Conservation (phyloP, 345 rosid species). For the Erodium maritimum region DNA sequence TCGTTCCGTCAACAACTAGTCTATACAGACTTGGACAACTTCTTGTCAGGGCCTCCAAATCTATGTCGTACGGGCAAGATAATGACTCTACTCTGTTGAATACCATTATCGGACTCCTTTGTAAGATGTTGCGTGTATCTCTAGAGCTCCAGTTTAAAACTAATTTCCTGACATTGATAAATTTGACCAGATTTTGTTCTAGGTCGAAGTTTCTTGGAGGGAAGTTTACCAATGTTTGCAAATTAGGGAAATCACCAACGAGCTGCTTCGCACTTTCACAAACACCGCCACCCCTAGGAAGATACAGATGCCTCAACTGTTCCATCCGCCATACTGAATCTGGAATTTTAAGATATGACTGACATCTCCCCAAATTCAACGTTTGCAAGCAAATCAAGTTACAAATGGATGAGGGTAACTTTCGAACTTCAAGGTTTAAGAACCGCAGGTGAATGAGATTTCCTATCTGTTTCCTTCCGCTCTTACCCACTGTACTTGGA, state of each 20-base stretch:
- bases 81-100: not conserved
- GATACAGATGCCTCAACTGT: not conserved
- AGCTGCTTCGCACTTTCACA: not conserved
- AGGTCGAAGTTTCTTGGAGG: not conserved
- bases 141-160: not conserved
- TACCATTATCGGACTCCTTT: not conserved
- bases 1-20: not conserved
- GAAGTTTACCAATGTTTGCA: not conserved
- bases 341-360: not conserved
- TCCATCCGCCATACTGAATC: not conserved
- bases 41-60: not conserved
- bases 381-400: not conserved
- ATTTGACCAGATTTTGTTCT: not conserved
- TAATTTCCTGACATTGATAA: not conserved
- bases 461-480: not conserved
- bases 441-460: not conserved
- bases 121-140: not conserved
- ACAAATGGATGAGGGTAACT: not conserved
- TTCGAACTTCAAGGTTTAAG: not conserved
- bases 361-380: not conserved
- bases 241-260: not conserved
- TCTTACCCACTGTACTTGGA: not conserved
- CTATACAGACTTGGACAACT: not conserved
- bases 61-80: not conserved
- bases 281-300: not conserved